Conservation (phyloP, 768 basidiomycete genomes). For the Russula griseocarnosa region DNA sequence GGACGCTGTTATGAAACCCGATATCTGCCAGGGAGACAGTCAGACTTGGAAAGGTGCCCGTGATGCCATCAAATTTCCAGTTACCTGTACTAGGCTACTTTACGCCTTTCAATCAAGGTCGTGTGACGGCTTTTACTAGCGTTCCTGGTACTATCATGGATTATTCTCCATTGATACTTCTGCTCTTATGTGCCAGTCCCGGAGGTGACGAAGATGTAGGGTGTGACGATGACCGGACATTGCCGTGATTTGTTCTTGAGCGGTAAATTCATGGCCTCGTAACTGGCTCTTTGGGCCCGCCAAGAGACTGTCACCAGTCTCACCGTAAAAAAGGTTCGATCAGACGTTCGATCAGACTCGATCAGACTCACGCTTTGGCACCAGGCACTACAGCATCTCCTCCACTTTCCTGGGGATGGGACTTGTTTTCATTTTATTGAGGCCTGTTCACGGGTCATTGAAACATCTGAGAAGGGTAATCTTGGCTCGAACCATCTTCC, state of each 20-base stretch:
- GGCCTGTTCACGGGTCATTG: background rate
- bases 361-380: no score
- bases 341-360: no score
- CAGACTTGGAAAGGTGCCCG: background rate
- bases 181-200: background rate
- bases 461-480: background rate
- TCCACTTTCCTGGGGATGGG: background rate
- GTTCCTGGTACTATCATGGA: background rate
- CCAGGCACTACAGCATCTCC: no score
- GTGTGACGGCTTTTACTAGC: background rate
- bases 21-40: background rate
- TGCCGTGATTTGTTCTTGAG: background rate
- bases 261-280: no score
- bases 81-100: background rate
- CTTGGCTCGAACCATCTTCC: no score
- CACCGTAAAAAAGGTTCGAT: no score
- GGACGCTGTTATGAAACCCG: background rate
- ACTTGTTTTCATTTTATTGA: background rate
- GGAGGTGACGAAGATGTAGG: background rate
- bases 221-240: no score
- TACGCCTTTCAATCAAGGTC: background rate
- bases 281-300: no score
- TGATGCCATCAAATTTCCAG: background rate
- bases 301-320: no score
- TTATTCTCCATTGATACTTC: no score